Evolutionary conservation across 805 yeast genomes (phyloP).

Genomic region (Saccharomyces mikatae): DNA sequence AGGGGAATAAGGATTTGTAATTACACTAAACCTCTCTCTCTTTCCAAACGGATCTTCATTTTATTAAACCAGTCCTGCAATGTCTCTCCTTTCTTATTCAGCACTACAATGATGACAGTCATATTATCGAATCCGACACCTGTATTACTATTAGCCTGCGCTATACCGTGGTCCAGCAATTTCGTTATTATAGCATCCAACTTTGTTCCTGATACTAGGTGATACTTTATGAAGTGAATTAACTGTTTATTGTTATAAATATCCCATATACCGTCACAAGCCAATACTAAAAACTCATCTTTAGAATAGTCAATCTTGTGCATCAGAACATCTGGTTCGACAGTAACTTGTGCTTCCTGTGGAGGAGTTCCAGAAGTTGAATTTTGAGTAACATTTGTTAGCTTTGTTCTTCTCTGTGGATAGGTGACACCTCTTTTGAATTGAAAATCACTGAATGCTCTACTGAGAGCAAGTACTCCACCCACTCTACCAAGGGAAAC

Average conservation of each 20-base stretch:
- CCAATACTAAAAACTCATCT: constrained; percentile 66
- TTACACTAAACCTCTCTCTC: constrained; percentile 24
- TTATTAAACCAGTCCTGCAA: constrained; percentile 51
- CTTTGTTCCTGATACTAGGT: constrained; percentile 48
- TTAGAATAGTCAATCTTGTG: constrained; percentile 37
- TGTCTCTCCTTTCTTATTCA: constrained; percentile 39
- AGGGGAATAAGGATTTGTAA: not conserved
- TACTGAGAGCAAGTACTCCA: constrained; percentile 84
- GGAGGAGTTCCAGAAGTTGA: constrained; percentile 33
- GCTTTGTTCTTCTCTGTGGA: constrained; percentile 8
- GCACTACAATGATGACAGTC: constrained; percentile 63
- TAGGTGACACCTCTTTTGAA: constrained; percentile 34
- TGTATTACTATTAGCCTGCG: constrained; percentile 63
- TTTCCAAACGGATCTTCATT: constrained; percentile 39
- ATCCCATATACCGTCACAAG: constrained; percentile 86
- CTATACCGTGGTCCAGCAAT: constrained; percentile 56
- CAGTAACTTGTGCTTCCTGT: constrained; percentile 72
- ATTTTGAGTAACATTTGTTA: not conserved
- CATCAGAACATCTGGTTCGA: constrained; percentile 64
- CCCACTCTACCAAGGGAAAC: constrained; percentile 91
- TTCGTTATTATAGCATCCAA: constrained; percentile 52
- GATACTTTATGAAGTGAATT: constrained; percentile 46
- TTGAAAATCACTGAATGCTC: constrained; percentile 79
- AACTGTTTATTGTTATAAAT: constrained; percentile 51
- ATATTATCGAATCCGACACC: constrained; percentile 80